Percentiles rank a stretch among this genome's conserved stretches.
Evolutionary conservation across 2,329 filamentous ascomycete genomes (phyloP).

Genomic region (Penicillium sp.): DNA sequence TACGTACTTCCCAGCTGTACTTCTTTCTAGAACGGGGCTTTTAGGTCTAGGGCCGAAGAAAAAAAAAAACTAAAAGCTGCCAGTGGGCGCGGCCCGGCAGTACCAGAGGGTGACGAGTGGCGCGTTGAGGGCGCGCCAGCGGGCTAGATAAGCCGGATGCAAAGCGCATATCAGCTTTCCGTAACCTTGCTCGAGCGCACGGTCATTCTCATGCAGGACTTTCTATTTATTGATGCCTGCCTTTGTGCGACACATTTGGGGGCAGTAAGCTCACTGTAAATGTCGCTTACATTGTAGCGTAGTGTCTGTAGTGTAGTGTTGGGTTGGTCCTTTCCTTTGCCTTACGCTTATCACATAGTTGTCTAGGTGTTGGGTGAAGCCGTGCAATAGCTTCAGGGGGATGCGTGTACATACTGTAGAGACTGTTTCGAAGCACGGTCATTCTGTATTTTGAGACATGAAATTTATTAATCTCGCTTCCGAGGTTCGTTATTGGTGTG

Average conservation of each 20-base stretch:
- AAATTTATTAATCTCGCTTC: conserved; percentile 4
- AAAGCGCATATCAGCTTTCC: conserved; percentile 6
- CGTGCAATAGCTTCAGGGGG: neutral
- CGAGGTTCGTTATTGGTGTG: neutral
- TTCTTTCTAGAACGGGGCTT: neutral
- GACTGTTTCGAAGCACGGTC: neutral
- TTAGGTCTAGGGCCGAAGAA: neutral
- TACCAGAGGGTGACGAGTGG: neutral
- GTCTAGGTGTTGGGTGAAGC: neutral
- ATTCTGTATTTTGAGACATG: neutral
- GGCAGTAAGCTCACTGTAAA: neutral
- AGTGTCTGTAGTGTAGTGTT: neutral
- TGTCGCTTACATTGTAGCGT: neutral
- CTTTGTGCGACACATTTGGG: neutral
- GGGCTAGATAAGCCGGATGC: conserved; percentile 11
- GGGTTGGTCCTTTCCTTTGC: neutral
- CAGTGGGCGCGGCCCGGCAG: neutral
- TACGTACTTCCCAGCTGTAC: neutral
- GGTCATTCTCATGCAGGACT: neutral
- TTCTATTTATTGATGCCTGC: neutral
- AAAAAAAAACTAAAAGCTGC: neutral
- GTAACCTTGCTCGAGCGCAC: conserved; percentile 12
- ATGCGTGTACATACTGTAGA: neutral
- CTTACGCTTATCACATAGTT: neutral
- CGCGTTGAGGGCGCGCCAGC: conserved; percentile 10